Base-by-base conservation (phyloP, 2,329 filamentous ascomycete genomes). In the Dactylellina sp. region DNA sequence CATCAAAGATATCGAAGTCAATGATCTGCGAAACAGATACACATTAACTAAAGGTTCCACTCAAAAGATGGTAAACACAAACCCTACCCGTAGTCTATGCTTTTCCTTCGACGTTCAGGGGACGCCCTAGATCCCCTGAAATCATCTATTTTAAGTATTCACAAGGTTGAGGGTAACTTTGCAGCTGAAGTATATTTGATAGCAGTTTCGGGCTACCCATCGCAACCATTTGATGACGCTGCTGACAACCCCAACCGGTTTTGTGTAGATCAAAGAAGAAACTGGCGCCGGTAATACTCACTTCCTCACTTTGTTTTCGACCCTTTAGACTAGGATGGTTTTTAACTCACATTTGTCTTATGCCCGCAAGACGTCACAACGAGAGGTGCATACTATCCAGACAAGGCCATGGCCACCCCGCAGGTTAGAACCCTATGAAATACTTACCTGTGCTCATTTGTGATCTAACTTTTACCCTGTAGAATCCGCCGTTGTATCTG, bases 1-100 rank as follows among this genome's bases (percentile, higher is more conserved):
- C 81, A 98, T 99, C 83, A 95, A 96, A 82, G 95, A 99, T 80
- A 97, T 99, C 80, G 95, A 98, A 84, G 92, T 99, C 84, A 99
- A 99, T 82, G 94, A 98, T 82, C 84, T 98, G 80, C 90, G 94
- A 77, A 99, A 98, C 81, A 91, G 94, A 79, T 99, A 99, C 82
- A 90, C 93, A 81, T 86, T 99, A 84, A 99, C 94, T 77, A 98
- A 97, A 85, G 93, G 93, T 80, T 91, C 92, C 79, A 97, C 93
- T 77, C 95, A 98, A 86, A 96, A 97, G 88, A 97, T 95, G 94
- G 95, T 99, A 97, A 96, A 90, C 52, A 57, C 35, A 47, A 44
- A 56, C 40, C 55, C 59, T 24, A 12, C 44, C 61, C 20, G 93
- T 89, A 83, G 87, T 84, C 85, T 82, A 82, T 83, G 22, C 32